Conservation (phyloP, 2,329 filamentous ascomycete genomes). For the Xylariales sp. region DNA sequence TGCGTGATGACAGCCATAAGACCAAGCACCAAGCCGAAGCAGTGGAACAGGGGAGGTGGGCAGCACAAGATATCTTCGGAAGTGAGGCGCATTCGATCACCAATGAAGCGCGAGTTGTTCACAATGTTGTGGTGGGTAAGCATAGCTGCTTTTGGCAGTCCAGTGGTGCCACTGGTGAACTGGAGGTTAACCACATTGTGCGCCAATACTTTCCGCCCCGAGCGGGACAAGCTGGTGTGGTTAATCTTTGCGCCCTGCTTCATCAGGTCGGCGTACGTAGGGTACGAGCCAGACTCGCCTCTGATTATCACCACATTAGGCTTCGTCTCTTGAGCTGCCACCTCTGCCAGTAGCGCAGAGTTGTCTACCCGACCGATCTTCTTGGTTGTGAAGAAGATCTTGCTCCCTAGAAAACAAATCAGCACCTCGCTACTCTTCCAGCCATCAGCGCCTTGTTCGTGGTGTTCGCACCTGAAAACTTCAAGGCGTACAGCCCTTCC, state of each 20-base stretch:
- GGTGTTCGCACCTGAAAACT: slow-evolving; percentile 56
- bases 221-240: slow-evolving; percentile 45
- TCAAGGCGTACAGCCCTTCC: slow-evolving; percentile 67
- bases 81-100: slow-evolving; percentile 68
- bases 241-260: slow-evolving; percentile 43
- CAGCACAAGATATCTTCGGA: slow-evolving; percentile 69
- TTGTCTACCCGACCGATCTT: slow-evolving; percentile 65
- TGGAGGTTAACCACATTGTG: slow-evolving; percentile 70
- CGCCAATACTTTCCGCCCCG: slow-evolving; percentile 52
- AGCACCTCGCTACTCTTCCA: neutral
- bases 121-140: slow-evolving; percentile 63
- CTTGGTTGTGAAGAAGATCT: slow-evolving; percentile 68
- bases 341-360: slow-evolving; percentile 48
- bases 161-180: slow-evolving; percentile 73
- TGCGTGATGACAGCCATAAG: slow-evolving; percentile 70
- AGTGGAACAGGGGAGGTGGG: slow-evolving; percentile 81
- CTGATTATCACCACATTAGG: slow-evolving; percentile 58
- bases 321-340: slow-evolving; percentile 40
- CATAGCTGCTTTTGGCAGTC: slow-evolving; percentile 70
- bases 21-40: slow-evolving; percentile 76
- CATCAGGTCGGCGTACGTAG: slow-evolving; percentile 57
- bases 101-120: slow-evolving; percentile 67
- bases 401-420: slow-evolving; percentile 51
- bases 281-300: slow-evolving; percentile 48
- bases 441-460: neutral